Evolutionary conservation across 2,329 filamentous ascomycete genomes (phyloP), one percentile per base, ranked within the genome.

Genomic region (Talaromyces pinophilus): DNA sequence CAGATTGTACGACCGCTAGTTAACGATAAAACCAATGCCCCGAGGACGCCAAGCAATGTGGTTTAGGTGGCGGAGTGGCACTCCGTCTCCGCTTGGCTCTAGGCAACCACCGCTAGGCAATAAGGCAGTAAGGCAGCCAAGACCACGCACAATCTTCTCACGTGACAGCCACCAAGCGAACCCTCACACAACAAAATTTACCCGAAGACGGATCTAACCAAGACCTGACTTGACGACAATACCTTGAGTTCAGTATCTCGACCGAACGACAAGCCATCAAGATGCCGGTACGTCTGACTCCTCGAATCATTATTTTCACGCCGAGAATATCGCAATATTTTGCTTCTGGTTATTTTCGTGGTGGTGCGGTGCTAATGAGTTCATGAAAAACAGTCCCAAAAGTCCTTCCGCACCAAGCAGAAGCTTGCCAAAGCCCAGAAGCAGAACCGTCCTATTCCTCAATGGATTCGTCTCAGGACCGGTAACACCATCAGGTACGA

Each of bases 351-450:
- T 42, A 8, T 60, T 44, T 10, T 44, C 11, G 15, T 25, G 22
- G 42, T 57, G 22, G 22, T 46, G 35, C 33, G 30, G 19, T 19
- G 19, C 19, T 19, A 19, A 19, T 19, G 19, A 19, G 19, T 19
- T 19, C 19, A 19, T 19, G 19, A 19, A 19, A 19, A 19, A 19
- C 1, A 19, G 19, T 19, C 91, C 90, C 93, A 99, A 88, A 99
- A 99, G 91, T 92, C 93, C 82, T 99, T 99, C 93, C 92, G 93
- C 84, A 97, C 93, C 86, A 99, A 99, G 93, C 91, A 96, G 86
- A 99, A 99, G 95, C 93, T 99, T 87, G 95, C 95, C 82, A 97
- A 94, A 89, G 95, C 95, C 82, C 94, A 98, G 89, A 98, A 97
- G 90, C 94, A 98, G 88, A 99, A 99, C 91, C 91, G 95, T 83